Percentiles rank a stretch among this genome's conserved stretches.
These are phyloP conservation scores for Thermothielavioides terrestris DNA, from an alignment of 495 filamentous ascomycete species.

Conservation along the genomic window DNA sequence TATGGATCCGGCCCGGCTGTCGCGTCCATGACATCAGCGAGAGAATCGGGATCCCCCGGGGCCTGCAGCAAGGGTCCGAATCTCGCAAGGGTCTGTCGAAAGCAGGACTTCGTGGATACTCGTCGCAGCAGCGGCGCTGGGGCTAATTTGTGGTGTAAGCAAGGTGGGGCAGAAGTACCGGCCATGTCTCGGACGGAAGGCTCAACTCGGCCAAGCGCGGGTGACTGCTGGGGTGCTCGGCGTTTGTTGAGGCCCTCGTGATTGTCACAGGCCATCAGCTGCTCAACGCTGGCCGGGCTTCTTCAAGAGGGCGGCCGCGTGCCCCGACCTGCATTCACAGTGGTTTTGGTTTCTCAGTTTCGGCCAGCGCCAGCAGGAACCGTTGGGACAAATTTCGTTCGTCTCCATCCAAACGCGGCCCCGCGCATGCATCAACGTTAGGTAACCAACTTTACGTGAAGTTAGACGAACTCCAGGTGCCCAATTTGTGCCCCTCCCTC, in stretches of 20 bases:
- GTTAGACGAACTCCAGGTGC: not conserved
- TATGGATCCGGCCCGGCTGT: not conserved
- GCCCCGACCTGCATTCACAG: not conserved
- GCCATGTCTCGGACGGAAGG: slow-evolving; percentile 3
- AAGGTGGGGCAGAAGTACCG: slow-evolving; percentile 13
- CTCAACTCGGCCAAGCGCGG: slow-evolving; percentile 18
- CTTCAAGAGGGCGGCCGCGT: not conserved
- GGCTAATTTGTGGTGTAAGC: not conserved
- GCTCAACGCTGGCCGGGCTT: slow-evolving; percentile 2
- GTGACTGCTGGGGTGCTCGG: slow-evolving; percentile 15
- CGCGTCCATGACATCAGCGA: slow-evolving; percentile 22
- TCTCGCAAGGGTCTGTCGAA: slow-evolving; percentile 9
- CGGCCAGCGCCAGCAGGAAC: not conserved
- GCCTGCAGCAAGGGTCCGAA: slow-evolving; percentile 13
- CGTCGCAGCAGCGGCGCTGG: not conserved
- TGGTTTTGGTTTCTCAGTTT: not conserved
- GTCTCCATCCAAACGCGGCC: not conserved
- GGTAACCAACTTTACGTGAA: no score
- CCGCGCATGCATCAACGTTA: no score
- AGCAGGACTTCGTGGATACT: slow-evolving; percentile 4
- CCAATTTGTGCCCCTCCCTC: not conserved
- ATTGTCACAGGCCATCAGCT: slow-evolving; percentile 14
- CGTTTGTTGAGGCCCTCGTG: slow-evolving; percentile 30
- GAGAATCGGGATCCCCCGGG: slow-evolving; percentile 9
- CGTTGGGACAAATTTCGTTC: not conserved